Evolutionary conservation across 2,329 filamentous ascomycete genomes (phyloP).

Genomic region (Xylaria sp.): DNA sequence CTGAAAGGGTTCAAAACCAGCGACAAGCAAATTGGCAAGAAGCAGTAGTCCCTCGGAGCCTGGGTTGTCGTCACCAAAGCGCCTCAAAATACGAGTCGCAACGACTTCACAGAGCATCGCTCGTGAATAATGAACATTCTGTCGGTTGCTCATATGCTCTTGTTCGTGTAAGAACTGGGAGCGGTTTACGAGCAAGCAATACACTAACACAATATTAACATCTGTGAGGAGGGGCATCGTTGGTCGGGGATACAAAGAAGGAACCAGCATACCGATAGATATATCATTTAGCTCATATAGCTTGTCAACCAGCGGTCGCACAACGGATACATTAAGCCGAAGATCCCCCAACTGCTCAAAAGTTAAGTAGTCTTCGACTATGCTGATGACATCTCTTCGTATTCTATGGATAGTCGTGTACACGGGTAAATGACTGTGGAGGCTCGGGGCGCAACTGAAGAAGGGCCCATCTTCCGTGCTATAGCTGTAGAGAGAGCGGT

Average conservation of each 20-base stretch:
- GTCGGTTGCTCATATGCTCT: slow-evolving; percentile 77
- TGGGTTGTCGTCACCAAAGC: slow-evolving; percentile 81
- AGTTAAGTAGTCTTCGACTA: slow-evolving; percentile 72
- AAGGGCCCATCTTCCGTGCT: slow-evolving; percentile 55
- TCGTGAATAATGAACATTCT: slow-evolving; percentile 82
- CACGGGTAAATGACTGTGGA: slow-evolving; percentile 73
- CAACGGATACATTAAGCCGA: slow-evolving; percentile 82
- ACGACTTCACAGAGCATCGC: slow-evolving; percentile 84
- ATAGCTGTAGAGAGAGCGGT: slow-evolving; percentile 52
- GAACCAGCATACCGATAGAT: slow-evolving; percentile 69
- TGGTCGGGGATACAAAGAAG: slow-evolving; percentile 11
- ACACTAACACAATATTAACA: slow-evolving; percentile 64
- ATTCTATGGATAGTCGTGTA: slow-evolving; percentile 83
- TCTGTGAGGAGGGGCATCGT: neutral
- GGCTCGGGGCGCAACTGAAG: slow-evolving; percentile 66
- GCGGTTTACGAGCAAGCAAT: slow-evolving; percentile 84
- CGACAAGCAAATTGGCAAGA: slow-evolving; percentile 82
- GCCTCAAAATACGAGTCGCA: slow-evolving; percentile 79
- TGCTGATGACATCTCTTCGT: slow-evolving; percentile 70
- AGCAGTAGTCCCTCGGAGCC: slow-evolving; percentile 77
- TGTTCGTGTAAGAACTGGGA: slow-evolving; percentile 84
- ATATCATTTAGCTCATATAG: slow-evolving; percentile 83
- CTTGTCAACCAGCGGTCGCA: slow-evolving; percentile 85
- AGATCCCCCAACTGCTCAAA: slow-evolving; percentile 82
- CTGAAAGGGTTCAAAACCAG: slow-evolving; percentile 87